These are phyloP conservation scores for Fusarium sp. DNA, from an alignment of 2,329 filamentous ascomycete genomes.

Conservation along the genomic window DNA sequence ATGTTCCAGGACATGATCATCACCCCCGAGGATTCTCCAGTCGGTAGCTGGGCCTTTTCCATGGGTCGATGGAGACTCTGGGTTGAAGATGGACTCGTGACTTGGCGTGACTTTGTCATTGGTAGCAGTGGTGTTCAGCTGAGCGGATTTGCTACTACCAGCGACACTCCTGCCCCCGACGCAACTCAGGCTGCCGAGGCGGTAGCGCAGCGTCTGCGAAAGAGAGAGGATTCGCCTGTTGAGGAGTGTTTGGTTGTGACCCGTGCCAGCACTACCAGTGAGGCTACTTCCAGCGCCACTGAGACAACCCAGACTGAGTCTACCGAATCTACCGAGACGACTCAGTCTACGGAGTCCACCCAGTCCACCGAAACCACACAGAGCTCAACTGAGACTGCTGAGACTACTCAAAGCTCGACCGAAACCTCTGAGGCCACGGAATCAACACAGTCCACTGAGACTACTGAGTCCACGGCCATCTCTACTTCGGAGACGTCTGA, in stretches of 20 bases:
- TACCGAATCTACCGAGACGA: neutral
- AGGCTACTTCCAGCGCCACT: neutral
- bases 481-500: neutral
- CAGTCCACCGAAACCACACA: neutral
- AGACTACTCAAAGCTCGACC: neutral
- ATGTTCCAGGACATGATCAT: conserved; percentile 9
- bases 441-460: neutral
- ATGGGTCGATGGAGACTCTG: conserved; percentile 35
- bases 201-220: neutral
- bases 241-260: conserved; percentile 16
- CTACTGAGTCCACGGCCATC: neutral
- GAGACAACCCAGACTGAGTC: neutral
- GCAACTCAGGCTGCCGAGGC: neutral
- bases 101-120: conserved; percentile 23
- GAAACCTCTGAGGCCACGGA: neutral
- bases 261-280: neutral
- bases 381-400: neutral
- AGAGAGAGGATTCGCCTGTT: conserved; percentile 11
- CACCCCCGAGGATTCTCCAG: neutral
- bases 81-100: conserved; percentile 33
- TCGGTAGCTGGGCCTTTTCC: neutral
- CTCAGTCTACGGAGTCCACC: neutral
- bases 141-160: neutral
- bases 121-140: neutral
- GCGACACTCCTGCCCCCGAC: neutral